Percentiles rank a stretch among this genome's conserved stretches.
Conservation (phyloP, 2,329 filamentous ascomycete species). For the Colletotrichum sp. region DNA sequence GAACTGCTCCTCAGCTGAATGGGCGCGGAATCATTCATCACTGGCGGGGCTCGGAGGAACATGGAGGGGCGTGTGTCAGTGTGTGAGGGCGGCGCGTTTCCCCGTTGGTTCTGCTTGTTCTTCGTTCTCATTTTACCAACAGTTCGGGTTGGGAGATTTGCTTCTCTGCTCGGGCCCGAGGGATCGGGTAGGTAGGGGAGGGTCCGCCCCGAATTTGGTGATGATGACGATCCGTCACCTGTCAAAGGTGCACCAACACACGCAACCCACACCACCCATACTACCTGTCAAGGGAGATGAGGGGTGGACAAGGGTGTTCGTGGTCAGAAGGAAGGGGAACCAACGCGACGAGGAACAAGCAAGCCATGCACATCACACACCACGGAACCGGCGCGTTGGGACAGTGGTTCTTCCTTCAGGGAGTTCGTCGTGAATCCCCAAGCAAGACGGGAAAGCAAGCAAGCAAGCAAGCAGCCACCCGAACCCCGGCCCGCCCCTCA, state of each 20-base stretch:
- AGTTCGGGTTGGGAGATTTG: neutral
- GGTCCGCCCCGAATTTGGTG: neutral
- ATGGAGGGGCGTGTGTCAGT: neutral
- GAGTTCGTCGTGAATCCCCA: neutral
- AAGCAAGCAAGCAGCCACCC: neutral
- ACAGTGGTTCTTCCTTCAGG: neutral
- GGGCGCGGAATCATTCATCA: neutral
- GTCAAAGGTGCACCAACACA: neutral
- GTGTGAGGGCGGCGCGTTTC: neutral
- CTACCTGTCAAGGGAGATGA: neutral
- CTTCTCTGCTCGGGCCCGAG: neutral
- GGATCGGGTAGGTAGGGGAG: neutral
- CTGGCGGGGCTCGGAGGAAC: neutral
- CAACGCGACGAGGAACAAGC: neutral
- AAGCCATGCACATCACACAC: neutral
- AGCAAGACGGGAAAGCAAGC: neutral
- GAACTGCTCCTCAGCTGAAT: neutral
- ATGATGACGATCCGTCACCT: neutral
- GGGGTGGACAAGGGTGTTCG: neutral
- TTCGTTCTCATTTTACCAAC: neutral
- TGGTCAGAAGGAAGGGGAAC: neutral
- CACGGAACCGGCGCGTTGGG: neutral
- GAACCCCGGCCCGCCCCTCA: neutral
- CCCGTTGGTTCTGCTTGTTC: neutral
- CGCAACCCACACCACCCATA: neutral